Evolutionary conservation across 2,329 filamentous ascomycete genomes (phyloP).

Genomic region (Alternaria consortialis): DNA sequence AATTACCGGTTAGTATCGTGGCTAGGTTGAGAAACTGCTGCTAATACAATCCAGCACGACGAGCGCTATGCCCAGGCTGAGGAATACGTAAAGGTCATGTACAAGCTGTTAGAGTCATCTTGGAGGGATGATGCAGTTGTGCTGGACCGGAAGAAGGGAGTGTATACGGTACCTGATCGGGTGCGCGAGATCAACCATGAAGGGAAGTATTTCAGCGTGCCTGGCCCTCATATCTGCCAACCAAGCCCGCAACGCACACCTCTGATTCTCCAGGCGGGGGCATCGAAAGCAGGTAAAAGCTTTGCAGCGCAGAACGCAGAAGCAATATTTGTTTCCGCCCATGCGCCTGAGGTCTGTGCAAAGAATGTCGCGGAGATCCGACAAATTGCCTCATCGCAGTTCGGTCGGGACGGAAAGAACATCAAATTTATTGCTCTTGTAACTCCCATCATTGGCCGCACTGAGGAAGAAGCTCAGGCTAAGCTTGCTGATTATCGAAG

Average conservation of each 20-base stretch:
- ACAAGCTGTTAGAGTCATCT: conserved; percentile 73
- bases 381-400: conserved; percentile 60
- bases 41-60: conserved; percentile 62
- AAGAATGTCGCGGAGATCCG: conserved; percentile 71
- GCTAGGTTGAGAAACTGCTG: conserved; percentile 66
- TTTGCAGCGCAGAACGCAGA: conserved; percentile 77
- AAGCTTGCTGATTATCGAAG: conserved; percentile 70
- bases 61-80: conserved; percentile 74
- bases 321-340: conserved; percentile 73
- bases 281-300: conserved; percentile 69
- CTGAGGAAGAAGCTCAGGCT: conserved; percentile 70
- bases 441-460: conserved; percentile 70
- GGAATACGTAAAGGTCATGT: conserved; percentile 74
- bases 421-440: conserved; percentile 75
- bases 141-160: conserved; percentile 64
- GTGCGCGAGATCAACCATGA: conserved; percentile 73
- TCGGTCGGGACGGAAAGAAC: conserved; percentile 65
- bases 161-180: conserved; percentile 67
- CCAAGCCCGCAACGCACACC: conserved; percentile 74
- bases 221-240: conserved; percentile 72
- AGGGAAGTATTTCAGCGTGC: conserved; percentile 70
- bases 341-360: conserved; percentile 68
- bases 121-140: conserved; percentile 74
- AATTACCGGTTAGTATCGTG: conserved; percentile 63
- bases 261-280: conserved; percentile 74